Conservation (phyloP, 805 yeast species). For the Ogataea populi-albae region DNA sequence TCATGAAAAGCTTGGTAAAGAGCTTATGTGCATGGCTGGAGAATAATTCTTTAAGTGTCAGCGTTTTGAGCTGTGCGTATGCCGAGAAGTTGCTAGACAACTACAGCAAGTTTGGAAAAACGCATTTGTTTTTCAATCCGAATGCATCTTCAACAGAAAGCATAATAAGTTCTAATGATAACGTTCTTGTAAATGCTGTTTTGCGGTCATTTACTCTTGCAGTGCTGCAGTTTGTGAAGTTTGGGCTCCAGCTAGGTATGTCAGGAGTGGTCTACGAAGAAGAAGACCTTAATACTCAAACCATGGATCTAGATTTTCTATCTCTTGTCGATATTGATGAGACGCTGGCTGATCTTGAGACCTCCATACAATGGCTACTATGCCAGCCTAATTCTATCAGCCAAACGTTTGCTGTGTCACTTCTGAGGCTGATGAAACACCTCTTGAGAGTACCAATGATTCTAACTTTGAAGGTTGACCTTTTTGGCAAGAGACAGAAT, state of each 20-base stretch:
- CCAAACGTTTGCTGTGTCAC: constrained; percentile 16
- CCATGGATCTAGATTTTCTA: constrained; percentile 51
- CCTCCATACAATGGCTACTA: constrained; percentile 34
- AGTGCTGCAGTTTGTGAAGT: constrained; percentile 50
- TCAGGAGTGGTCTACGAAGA: constrained; percentile 68
- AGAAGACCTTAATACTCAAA: constrained; percentile 68
- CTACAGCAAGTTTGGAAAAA: constrained; percentile 12
- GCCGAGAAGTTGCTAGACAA: constrained; percentile 34
- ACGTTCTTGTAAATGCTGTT: constrained; percentile 45
- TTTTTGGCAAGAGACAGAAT: constrained; percentile 5
- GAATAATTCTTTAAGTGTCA: constrained; percentile 72
- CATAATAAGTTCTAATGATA: constrained; percentile 17
- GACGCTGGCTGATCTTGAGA: constrained; percentile 30
- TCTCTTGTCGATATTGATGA: constrained; percentile 9
- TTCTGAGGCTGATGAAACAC: constrained; percentile 10
- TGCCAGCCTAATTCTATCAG: constrained; percentile 14
- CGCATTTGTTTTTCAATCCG: background rate
- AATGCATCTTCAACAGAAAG: background rate
- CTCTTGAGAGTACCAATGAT: constrained; percentile 10
- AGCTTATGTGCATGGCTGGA: constrained; percentile 70
- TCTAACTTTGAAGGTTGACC: constrained; percentile 8
- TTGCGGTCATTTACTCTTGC: constrained; percentile 52
- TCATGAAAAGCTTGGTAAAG: constrained; percentile 53
- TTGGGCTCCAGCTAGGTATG: constrained; percentile 43
- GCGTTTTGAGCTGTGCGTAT: constrained; percentile 71